Evolutionary conservation across 1,284 basidiomycete species (phyloP).

Genomic region (Puccinia brachypodii): DNA sequence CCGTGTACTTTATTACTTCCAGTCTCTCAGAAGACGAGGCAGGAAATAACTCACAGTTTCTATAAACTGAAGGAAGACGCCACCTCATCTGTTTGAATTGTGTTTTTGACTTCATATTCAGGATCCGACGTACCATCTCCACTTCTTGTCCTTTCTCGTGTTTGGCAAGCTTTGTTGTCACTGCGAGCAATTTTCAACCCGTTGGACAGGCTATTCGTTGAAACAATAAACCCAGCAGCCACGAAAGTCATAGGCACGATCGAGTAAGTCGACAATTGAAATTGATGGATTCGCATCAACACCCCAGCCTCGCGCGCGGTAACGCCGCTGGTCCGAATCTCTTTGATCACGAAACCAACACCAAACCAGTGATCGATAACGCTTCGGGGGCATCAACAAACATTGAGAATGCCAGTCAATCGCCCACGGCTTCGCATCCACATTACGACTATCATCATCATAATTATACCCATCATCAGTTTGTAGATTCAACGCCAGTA

Average conservation of each 20-base stretch:
- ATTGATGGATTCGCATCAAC: slow-evolving; percentile 46
- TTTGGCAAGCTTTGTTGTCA: slow-evolving; percentile 27
- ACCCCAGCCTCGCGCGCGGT: slow-evolving; percentile 45
- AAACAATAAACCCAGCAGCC: slow-evolving; percentile 21
- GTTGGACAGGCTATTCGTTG: slow-evolving; percentile 14
- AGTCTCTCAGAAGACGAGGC: slow-evolving; percentile 6
- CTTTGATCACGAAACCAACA: slow-evolving; percentile 33
- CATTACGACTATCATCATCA: slow-evolving; percentile 24
- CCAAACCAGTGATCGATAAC: slow-evolving; percentile 36
- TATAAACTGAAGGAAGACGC: slow-evolving; percentile 1
- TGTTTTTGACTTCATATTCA: slow-evolving; percentile 39
- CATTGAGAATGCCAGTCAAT: slow-evolving; percentile 37
- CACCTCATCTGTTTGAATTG: slow-evolving; percentile 24
- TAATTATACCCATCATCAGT: slow-evolving; percentile 34
- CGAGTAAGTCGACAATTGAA: slow-evolving; percentile 25
- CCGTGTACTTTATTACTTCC: not conserved
- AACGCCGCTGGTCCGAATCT: slow-evolving; percentile 39
- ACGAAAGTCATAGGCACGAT: slow-evolving; percentile 36
- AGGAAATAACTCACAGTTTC: not conserved
- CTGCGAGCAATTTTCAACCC: slow-evolving; percentile 14
- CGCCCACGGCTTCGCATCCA: slow-evolving; percentile 30
- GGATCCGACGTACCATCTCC: slow-evolving; percentile 20
- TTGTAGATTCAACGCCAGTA: slow-evolving; percentile 46
- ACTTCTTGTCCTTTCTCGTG: slow-evolving; percentile 28
- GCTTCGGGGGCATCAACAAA: slow-evolving; percentile 25